A percentile compares a stretch with the other conserved stretches of the same genome.
phyloP scores from a whole-genome alignment of 305 asterid species.

The Fraxinus nigra region DNA sequence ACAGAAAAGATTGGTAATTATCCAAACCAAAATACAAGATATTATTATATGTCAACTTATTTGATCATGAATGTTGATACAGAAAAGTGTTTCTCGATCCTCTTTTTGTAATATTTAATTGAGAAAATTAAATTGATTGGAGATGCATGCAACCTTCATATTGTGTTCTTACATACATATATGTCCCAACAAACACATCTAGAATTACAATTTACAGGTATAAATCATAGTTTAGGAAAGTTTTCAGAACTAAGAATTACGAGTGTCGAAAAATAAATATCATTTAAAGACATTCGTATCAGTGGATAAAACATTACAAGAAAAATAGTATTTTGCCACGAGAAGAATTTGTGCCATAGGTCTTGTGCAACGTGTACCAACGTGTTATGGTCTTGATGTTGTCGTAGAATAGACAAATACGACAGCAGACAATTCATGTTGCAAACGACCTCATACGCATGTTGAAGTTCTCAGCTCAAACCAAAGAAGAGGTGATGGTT shows the following conservation, averaged over 20 bases:
- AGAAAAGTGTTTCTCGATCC: no score
- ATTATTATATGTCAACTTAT: no score
- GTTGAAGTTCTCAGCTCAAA: background rate
- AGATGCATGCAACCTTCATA: no score
- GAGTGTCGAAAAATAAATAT: no score
- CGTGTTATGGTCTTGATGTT: background rate
- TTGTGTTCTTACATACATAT: background rate
- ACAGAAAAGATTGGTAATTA: no score
- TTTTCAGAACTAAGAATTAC: background rate
- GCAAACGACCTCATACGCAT: background rate
- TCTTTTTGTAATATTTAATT: no score
- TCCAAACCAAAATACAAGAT: no score
- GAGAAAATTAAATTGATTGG: no score
- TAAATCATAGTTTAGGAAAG: background rate
- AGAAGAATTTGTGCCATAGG: background rate
- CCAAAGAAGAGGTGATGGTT: background rate
- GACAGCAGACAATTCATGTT: background rate
- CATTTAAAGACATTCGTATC: background rate
- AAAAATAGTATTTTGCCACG: background rate
- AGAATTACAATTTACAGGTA: background rate
- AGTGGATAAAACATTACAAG: background rate
- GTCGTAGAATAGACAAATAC: background rate
- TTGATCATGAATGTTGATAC: no score
- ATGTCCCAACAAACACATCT: background rate
- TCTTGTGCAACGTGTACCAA: background rate